Evolutionary conservation across 2,329 filamentous ascomycete genomes (phyloP).

Genomic region (Chalaropsis ovoidea): DNA sequence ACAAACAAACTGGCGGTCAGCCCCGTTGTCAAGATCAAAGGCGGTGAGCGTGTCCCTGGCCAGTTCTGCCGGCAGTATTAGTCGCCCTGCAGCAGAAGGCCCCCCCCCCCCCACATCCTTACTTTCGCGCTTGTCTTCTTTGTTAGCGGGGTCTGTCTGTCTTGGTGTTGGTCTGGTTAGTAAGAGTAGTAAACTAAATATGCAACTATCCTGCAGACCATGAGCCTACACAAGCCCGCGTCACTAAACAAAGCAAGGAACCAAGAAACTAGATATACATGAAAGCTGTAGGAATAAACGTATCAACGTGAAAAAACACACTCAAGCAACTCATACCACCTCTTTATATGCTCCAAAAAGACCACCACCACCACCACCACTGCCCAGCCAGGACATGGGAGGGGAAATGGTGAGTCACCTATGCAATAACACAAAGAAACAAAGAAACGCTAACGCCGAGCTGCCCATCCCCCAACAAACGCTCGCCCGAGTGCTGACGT

Average conservation of each 20-base stretch:
- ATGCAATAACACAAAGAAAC: too few relatives aligned
- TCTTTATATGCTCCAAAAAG: too few relatives aligned
- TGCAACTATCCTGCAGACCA: neutral
- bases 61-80: constrained; percentile 1
- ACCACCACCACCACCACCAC: neutral
- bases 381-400: neutral
- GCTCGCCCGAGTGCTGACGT: too few relatives aligned
- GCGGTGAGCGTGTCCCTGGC: neutral
- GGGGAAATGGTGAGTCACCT: neutral
- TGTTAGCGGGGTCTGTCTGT: too few relatives aligned
- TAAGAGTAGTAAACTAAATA: too few relatives aligned
- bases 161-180: too few relatives aligned
- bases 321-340: too few relatives aligned
- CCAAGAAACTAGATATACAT: neutral
- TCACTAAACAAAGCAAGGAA: neutral
- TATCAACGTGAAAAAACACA: neutral
- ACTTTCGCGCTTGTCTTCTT: too few relatives aligned
- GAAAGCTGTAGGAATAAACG: neutral
- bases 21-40: neutral
- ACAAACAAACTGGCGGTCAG: constrained; percentile 4
- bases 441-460: neutral
- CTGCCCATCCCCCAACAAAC: neutral
- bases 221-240: too few relatives aligned
- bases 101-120: too few relatives aligned
- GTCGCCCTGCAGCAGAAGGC: neutral